These are phyloP conservation scores for Fusarium subtropicale DNA, from an alignment of 2,329 filamentous ascomycete genomes.

Conservation along the genomic window DNA sequence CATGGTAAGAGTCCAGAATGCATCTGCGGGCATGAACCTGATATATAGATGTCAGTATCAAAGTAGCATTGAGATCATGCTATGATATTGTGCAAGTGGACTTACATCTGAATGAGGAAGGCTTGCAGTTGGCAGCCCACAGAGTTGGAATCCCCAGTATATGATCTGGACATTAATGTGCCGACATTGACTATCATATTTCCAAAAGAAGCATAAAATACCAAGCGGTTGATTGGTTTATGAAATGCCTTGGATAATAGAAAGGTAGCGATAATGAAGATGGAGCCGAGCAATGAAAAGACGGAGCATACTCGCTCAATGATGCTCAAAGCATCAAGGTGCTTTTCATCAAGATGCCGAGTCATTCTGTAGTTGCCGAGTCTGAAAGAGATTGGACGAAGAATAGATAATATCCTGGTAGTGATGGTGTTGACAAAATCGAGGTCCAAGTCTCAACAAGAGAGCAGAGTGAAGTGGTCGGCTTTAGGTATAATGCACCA, in stretches of 20 bases:
- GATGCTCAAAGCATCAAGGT: constrained; percentile 67
- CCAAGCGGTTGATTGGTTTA: constrained; percentile 87
- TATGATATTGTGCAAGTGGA: constrained; percentile 1
- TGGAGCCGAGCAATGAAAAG: constrained; percentile 76
- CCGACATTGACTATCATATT: constrained; percentile 83
- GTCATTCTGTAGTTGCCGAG: constrained; percentile 31
- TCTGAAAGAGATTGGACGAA: not conserved
- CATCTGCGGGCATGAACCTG: constrained; percentile 83
- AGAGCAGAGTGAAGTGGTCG: not conserved
- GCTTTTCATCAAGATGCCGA: constrained; percentile 40
- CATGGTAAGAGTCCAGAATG: constrained; percentile 84
- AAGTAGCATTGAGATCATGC: not conserved
- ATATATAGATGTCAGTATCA: constrained; percentile 27
- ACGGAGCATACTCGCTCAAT: constrained; percentile 77
- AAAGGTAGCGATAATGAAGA: constrained; percentile 80
- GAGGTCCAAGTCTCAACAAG: not conserved
- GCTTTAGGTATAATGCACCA: constrained; percentile 24
- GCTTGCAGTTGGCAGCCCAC: constrained; percentile 78
- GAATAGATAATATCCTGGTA: not conserved
- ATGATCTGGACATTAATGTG: constrained; percentile 76
- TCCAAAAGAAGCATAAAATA: constrained; percentile 86
- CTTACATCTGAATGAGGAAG: constrained; percentile 85
- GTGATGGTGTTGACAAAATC: not conserved
- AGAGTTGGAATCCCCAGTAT: constrained; percentile 60
- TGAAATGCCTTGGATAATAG: constrained; percentile 75